These are phyloP conservation scores for Shiraia sp. DNA, from an alignment of 2,329 filamentous ascomycete genomes.

Conservation along the genomic window DNA sequence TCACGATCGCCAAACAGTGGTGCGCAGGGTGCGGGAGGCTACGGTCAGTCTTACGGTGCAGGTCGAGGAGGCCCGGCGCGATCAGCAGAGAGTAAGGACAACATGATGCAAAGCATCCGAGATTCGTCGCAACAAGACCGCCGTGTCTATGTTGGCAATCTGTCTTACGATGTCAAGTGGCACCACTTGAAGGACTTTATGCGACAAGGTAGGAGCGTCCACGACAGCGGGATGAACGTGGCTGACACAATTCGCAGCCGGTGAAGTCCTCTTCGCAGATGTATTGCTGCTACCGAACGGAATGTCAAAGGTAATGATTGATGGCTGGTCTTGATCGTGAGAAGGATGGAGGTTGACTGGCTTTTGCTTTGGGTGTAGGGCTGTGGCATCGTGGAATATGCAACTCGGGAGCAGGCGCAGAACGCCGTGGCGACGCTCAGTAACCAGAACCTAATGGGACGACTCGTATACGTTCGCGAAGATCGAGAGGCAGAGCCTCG, in stretches of 20 bases:
- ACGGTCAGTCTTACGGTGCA: conserved; percentile 56
- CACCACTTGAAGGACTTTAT: conserved; percentile 99
- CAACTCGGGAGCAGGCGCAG: conserved; percentile 98
- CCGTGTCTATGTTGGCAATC: conserved; percentile 98
- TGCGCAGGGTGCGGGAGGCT: conserved; percentile 70
- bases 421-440: conserved; percentile 95
- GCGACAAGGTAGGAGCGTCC: conserved; percentile 81
- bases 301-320: conserved; percentile 99
- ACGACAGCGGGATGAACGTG: conserved; percentile 9
- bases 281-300: conserved; percentile 99
- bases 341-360: conserved; percentile 98
- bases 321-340: conserved; percentile 74
- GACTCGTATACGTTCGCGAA: conserved; percentile 98
- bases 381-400: conserved; percentile 99
- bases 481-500: conserved; percentile 98
- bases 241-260: conserved; percentile 67
- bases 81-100: conserved; percentile 85
- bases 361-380: conserved; percentile 92
- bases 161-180: conserved; percentile 99
- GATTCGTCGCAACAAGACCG: conserved; percentile 98
- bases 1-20: conserved; percentile 87
- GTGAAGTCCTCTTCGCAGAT: conserved; percentile 99
- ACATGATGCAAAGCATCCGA: conserved; percentile 93
- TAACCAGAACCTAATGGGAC: conserved; percentile 98
- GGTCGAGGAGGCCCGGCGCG: conserved; percentile 58